A percentile compares a stretch with the other conserved stretches of the same genome.
Conservation (phyloP, 352 stramenopile genomes). For the Pythium sukuiense region DNA sequence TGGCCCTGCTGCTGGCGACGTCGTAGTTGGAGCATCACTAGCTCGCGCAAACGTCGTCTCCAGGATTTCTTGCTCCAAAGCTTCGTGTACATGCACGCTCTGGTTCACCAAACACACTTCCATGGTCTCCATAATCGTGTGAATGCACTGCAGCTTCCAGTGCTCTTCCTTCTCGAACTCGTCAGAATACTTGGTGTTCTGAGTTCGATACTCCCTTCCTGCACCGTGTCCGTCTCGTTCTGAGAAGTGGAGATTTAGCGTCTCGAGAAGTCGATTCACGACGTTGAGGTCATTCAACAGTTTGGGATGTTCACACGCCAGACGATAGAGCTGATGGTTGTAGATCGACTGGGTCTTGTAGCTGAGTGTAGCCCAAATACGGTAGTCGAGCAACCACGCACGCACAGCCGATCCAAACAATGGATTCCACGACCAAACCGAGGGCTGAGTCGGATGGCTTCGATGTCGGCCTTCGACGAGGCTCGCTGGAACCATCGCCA, state of each 20-base stretch:
- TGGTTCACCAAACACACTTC: slow-evolving; percentile 80
- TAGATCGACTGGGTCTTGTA: slow-evolving; percentile 84
- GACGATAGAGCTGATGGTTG: slow-evolving; percentile 71
- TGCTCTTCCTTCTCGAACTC: slow-evolving; percentile 51
- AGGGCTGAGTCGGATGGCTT: slow-evolving; percentile 64
- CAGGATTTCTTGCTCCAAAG: slow-evolving; percentile 66
- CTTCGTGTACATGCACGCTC: slow-evolving; percentile 65
- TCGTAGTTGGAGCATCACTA: slow-evolving; percentile 15
- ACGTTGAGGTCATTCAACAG: slow-evolving; percentile 65
- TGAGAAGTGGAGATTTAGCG: slow-evolving; percentile 55
- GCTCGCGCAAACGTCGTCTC: slow-evolving; percentile 64
- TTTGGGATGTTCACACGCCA: slow-evolving; percentile 70
- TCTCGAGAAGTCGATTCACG: slow-evolving; percentile 63
- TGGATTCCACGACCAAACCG: slow-evolving; percentile 71
- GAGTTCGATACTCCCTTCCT: slow-evolving; percentile 20
- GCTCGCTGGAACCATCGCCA: slow-evolving; percentile 42
- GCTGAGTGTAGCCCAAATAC: slow-evolving; percentile 56
- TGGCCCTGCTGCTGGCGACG: background rate
- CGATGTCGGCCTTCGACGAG: slow-evolving; percentile 12
- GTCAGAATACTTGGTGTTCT: slow-evolving; percentile 37
- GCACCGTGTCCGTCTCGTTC: background rate
- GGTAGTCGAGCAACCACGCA: slow-evolving; percentile 67
- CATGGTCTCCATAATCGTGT: slow-evolving; percentile 72
- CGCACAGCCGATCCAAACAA: slow-evolving; percentile 70
- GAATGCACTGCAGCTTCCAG: slow-evolving; percentile 76